A percentile compares a stretch with the other conserved stretches of the same genome.
These are phyloP conservation scores for Wickerhamomyces bovis DNA, from an alignment of 805 yeast genomes.

Conservation along the genomic window DNA sequence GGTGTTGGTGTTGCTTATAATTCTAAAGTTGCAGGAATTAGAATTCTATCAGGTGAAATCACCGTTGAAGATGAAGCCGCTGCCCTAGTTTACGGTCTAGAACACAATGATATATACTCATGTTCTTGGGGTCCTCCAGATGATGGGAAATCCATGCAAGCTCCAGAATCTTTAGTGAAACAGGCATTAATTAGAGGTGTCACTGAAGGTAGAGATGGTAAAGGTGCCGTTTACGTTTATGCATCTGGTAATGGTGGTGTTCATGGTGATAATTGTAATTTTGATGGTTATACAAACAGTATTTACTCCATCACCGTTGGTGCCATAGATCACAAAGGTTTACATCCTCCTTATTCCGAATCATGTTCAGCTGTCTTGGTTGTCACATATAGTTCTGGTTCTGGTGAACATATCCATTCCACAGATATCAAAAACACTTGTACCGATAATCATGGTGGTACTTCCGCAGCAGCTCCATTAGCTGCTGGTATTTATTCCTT, in stretches of 20 bases:
- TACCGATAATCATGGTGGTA: constrained; percentile 81
- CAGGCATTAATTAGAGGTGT: constrained; percentile 83
- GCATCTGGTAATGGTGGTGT: constrained; percentile 94
- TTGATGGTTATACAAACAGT: constrained; percentile 94
- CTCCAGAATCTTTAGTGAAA: constrained; percentile 71
- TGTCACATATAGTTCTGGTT: constrained; percentile 88
- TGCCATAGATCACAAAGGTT: constrained; percentile 82
- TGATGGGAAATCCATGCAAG: constrained; percentile 81
- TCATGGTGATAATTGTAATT: constrained; percentile 85
- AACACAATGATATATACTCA: constrained; percentile 86
- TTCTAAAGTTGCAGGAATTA: constrained; percentile 81
- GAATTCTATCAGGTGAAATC: constrained; percentile 78
- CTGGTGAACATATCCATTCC: constrained; percentile 83
- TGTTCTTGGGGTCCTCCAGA: constrained; percentile 99
- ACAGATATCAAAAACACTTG: constrained; percentile 72
- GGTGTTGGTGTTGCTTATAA: constrained; percentile 97
- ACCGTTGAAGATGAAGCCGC: constrained; percentile 88
- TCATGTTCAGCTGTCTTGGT: constrained; percentile 93
- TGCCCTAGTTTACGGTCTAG: constrained; percentile 73
- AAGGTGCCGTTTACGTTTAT: constrained; percentile 88
- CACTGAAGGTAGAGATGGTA: constrained; percentile 69
- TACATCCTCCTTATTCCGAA: constrained; percentile 87
- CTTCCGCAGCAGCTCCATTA: constrained; percentile 97
- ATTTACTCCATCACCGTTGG: constrained; percentile 93
- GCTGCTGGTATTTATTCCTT: constrained; percentile 95